Evolutionary conservation across 306 rosid genomes (phyloP).

Genomic region (Purshia tridentata): DNA sequence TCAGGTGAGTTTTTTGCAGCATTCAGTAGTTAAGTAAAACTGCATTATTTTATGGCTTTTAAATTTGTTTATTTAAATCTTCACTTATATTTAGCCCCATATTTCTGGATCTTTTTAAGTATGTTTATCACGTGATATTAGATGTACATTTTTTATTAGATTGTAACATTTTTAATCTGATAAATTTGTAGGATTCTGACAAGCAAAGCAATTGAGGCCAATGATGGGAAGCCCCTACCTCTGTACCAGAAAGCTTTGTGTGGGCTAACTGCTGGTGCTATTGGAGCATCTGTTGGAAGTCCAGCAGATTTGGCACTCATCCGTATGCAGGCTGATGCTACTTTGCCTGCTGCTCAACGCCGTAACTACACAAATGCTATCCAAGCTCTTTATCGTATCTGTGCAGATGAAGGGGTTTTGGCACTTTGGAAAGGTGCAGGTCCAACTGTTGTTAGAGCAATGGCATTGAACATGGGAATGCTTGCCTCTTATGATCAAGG

Average conservation of each 20-base stretch:
- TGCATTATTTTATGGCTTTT: background rate
- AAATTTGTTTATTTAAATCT: background rate
- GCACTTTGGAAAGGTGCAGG: slow-evolving; percentile 99
- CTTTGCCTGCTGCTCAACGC: slow-evolving; percentile 87
- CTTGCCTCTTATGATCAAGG: slow-evolving; percentile 97
- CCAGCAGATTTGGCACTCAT: slow-evolving; percentile 98
- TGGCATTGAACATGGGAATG: slow-evolving; percentile 99
- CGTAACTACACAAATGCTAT: slow-evolving; percentile 88
- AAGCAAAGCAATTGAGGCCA: slow-evolving; percentile 85
- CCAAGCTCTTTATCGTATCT: slow-evolving; percentile 89
- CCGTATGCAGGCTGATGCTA: slow-evolving; percentile 99
- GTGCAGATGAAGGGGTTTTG: slow-evolving; percentile 81
- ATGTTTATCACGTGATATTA: background rate
- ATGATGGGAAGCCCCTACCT: slow-evolving; percentile 98
- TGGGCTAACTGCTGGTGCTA: slow-evolving; percentile 99
- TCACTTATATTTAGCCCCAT: background rate
- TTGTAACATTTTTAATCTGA: background rate
- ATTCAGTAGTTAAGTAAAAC: background rate
- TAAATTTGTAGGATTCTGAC: slow-evolving; percentile 64
- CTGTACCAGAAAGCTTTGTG: slow-evolving; percentile 95
- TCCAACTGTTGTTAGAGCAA: slow-evolving; percentile 96
- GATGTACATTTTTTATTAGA: background rate
- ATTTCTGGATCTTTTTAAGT: slow-evolving; percentile 2
- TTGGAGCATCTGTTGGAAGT: slow-evolving; percentile 89
- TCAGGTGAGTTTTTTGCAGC: slow-evolving; percentile 54